A percentile compares a stretch with the other conserved stretches of the same genome.
phyloP scores from a whole-genome alignment of 805 yeast species.

The Ogataea paraovalis region DNA sequence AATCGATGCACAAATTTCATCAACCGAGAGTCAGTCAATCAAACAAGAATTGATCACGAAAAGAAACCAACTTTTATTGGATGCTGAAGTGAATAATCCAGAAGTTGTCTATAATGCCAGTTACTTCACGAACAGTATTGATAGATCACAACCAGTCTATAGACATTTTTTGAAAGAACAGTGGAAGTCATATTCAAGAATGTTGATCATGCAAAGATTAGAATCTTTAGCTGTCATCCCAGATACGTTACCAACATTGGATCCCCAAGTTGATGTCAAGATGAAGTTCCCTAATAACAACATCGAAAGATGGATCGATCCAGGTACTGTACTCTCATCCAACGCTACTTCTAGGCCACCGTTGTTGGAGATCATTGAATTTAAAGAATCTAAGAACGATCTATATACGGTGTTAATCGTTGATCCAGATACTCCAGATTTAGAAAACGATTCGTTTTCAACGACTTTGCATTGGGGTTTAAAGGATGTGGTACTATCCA shows the following conservation, averaged over 20 bases:
- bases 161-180: conserved; percentile 61
- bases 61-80: conserved; percentile 36
- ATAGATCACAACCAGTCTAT: conserved; percentile 75
- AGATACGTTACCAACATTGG: conserved; percentile 87
- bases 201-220: conserved; percentile 86
- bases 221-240: conserved; percentile 86
- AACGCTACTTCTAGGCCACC: conserved; percentile 75
- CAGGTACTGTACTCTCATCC: conserved; percentile 73
- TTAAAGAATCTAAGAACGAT: conserved; percentile 46
- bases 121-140: conserved; percentile 46
- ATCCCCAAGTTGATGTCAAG: conserved; percentile 72
- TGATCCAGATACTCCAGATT: conserved; percentile 88
- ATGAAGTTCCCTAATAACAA: conserved; percentile 71
- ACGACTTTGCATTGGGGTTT: conserved; percentile 79
- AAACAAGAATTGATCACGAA: conserved; percentile 17
- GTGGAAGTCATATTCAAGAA: conserved; percentile 69
- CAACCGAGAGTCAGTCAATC: conserved; percentile 20
- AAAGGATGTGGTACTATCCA: conserved; percentile 56
- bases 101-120: conserved; percentile 72
- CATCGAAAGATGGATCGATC: conserved; percentile 66
- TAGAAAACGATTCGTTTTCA: conserved; percentile 59
- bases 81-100: conserved; percentile 77
- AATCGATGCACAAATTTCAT: conserved; percentile 28
- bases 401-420: conserved; percentile 76
- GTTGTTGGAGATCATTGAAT: conserved; percentile 71